Conservation (phyloP, 1,284 basidiomycete species). For the Rhodotorula sp. region DNA sequence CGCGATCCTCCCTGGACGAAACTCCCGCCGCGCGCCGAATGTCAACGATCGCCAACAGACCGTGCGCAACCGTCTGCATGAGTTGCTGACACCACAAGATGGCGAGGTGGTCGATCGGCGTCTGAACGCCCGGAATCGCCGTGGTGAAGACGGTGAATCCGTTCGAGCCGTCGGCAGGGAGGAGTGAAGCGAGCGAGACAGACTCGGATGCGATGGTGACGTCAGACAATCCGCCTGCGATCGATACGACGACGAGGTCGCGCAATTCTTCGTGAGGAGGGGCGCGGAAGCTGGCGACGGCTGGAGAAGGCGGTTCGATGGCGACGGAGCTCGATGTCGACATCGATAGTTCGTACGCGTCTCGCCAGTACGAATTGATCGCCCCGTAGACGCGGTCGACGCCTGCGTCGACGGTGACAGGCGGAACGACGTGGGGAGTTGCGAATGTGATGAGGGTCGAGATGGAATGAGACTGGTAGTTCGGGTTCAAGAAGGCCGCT, state of each 20-base stretch:
- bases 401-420: conserved; percentile 77
- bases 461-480: conserved; percentile 51
- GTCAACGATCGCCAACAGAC: conserved; percentile 65
- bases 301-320: conserved; percentile 44
- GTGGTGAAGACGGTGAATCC: conserved; percentile 75
- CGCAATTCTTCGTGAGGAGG: conserved; percentile 19
- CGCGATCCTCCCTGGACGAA: conserved; percentile 9
- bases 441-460: conserved; percentile 89
- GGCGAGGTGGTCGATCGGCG: conserved; percentile 89
- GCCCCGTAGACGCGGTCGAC: conserved; percentile 69
- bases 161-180: conserved; percentile 27
- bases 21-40: conserved; percentile 22
- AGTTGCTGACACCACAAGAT: conserved; percentile 99
- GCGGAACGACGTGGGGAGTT: conserved; percentile 84
- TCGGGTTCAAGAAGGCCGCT: conserved; percentile 61
- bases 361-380: conserved; percentile 48
- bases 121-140: conserved; percentile 84
- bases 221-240: conserved; percentile 91
- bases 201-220: conserved; percentile 89
- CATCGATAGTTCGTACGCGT: conserved; percentile 34
- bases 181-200: conserved; percentile 62
- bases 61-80: conserved; percentile 78
- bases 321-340: not conserved
- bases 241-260: conserved; percentile 66
- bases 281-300: not conserved